Conservation (phyloP, 1,284 basidiomycete species). For the Puccinia coronata region DNA sequence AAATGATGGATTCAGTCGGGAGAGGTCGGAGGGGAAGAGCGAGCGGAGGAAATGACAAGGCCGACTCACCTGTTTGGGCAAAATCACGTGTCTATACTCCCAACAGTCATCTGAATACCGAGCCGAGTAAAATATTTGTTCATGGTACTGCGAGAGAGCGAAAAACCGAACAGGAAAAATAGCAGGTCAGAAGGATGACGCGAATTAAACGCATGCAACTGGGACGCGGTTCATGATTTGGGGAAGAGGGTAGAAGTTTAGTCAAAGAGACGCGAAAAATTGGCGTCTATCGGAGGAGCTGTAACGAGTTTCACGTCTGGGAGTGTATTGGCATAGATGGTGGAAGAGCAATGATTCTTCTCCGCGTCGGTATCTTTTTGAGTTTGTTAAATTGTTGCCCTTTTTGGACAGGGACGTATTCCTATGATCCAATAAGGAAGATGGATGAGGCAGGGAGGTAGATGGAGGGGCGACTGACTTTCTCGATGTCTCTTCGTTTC, state of each 20-base stretch:
- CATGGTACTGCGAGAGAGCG: conserved; percentile 38
- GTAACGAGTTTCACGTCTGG: not conserved
- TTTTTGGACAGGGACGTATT: not conserved
- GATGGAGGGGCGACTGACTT: conserved; percentile 25
- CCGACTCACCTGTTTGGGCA: conserved; percentile 50
- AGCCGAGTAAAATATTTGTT: conserved; percentile 51
- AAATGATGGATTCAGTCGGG: not conserved
- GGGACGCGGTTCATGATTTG: not conserved
- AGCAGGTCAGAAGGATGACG: not conserved
- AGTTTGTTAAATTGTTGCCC: not conserved
- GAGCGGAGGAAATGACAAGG: not conserved
- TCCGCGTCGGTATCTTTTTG: not conserved
- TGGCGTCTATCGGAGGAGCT: not conserved
- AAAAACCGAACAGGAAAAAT: not conserved
- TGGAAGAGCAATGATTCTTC: not conserved
- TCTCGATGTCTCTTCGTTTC: conserved; percentile 46
- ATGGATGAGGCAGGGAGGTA: too few relatives aligned
- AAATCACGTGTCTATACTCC: conserved; percentile 51
- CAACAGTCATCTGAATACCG: conserved; percentile 51
- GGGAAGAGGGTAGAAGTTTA: not conserved
- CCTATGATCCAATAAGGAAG: conserved; percentile 8
- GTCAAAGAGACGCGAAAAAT: not conserved
- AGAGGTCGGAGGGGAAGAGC: not conserved
- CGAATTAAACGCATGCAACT: not conserved
- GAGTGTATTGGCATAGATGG: not conserved